Evolutionary conservation across 768 basidiomycete genomes (phyloP), one percentile per base, ranked within the genome.

Genomic region (Pleurotus ostreatus): DNA sequence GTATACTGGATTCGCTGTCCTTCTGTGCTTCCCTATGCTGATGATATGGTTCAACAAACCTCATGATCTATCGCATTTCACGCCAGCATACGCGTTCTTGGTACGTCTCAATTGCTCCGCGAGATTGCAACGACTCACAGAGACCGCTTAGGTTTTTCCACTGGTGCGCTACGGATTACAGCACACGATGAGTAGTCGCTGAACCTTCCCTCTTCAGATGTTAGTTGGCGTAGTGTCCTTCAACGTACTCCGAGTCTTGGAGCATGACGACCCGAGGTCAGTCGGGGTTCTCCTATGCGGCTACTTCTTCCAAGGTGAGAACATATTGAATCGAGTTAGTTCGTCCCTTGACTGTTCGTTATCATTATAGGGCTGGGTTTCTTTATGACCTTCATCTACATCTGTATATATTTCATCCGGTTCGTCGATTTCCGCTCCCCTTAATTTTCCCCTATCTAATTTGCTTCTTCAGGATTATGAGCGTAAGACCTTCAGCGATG

Each of bases 381-480:
- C 66, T 78, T 78, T 66, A 73, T 78, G 70, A 77, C 77, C 9
- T 74, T 77, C 63, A 76, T 78, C 61, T 79, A 80, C 57, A 72
- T 80, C 39, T 75, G 76, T 62, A 77, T 78, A 43, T 80, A 79
- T 57, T 68, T 80, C 49, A 72, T 78, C 48, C 69, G 75, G 71
- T 74, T 46, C n/a, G 73, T 51, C 20, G 39, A 26, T 12, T 12
- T 49, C 18, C 13, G 18, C 7, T 12, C 25, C 22, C 38, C 4
- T 48, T 23, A 5, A 34, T 7, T 43, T 25, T n/a, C 20, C 40
- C 44, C 15, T 43, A 34, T 16, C 30, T 18, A 13, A 34, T 30
- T 6, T 41, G 20, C 23, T 7, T 41, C 46, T 49, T n/a, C 54
- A 70, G 75, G 13, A 71, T 77, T 15, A 75, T 76, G 62, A 73